Evolutionary conservation across 768 basidiomycete species (phyloP), one percentile per base, ranked within the genome.

Genomic region (Antrodiella citrinella): DNA sequence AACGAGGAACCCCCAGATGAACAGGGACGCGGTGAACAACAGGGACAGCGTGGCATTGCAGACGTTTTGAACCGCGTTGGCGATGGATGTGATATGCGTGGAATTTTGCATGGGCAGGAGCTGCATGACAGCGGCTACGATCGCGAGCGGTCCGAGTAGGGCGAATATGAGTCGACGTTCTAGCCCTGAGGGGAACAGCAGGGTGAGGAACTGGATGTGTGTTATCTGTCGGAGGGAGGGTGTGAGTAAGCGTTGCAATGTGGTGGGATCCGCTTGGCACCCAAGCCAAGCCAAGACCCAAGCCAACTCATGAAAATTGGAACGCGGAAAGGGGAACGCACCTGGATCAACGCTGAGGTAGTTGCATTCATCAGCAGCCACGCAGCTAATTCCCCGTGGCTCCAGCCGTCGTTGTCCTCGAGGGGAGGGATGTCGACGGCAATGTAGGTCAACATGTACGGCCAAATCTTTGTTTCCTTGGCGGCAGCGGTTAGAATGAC

Each of bases 31-130:
- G 11, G 93, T 93, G 71, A 97, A 99, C 50, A 99, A 82, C 49
- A 99, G 78, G 38, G 94, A 89, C n/a, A 98, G 80, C 0, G 94
- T 87, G 1, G 92, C 92, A 65, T 96, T 96, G 80, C 93, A 95
- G 53, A 96, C 84, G 69, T 96, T 95, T 53, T 87, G 82, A 20
- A 91, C 80, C 21, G 86, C 86, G 49, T 79, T 77, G 44, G 91
- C 81, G 44, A 89, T 65, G 50, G 69, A 65, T 38, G 71, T 71
- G 46, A 83, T 73, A 19, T 57, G 49, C 19, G 46, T 39, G 39
- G 62, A 64, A 11, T 62, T 61, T 44, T 76, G 73, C 38, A 97
- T 77, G 2, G 87, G 83, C 15, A 94, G 69, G 57, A 95, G 82
- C 55, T 88, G 84, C 77, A 96, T 88, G 24, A 80, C 71, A 0